phyloP scores from a whole-genome alignment of 1,284 basidiomycete genomes.

The Ceratobasidium theobromae region DNA sequence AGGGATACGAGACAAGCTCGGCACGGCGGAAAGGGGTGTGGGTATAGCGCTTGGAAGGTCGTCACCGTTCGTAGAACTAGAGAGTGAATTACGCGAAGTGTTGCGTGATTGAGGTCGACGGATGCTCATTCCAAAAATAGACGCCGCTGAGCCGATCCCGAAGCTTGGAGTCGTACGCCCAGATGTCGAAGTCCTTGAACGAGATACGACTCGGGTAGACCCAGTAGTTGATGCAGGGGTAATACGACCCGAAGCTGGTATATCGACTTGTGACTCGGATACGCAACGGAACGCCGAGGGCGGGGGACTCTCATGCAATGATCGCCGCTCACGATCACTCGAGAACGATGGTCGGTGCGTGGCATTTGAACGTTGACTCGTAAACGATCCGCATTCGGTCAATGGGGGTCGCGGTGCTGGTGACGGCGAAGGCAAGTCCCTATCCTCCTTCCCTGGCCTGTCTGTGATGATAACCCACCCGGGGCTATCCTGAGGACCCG shows the following conservation, averaged over 20 bases:
- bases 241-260: conserved; percentile 6
- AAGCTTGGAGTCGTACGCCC: conserved; percentile 4
- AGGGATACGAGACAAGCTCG: conserved; percentile 2
- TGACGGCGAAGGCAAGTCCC: conserved; percentile 14
- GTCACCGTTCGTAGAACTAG: neutral
- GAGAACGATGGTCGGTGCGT: conserved; percentile 19
- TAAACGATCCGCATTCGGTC: neutral
- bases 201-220: conserved; percentile 3
- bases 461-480: conserved; percentile 25
- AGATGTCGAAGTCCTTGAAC: neutral
- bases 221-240: conserved; percentile 21
- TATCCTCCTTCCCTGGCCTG: neutral
- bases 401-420: conserved; percentile 11
- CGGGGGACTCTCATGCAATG: conserved; percentile 8
- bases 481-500: conserved; percentile 3
- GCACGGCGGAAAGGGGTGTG: neutral
- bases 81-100: neutral
- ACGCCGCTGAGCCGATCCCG: neutral
- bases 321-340: conserved; percentile 16
- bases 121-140: conserved; percentile 11
- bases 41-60: too few species aligned
- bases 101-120: conserved; percentile 15
- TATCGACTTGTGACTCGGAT: neutral
- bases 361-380: neutral
- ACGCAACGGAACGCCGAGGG: conserved; percentile 20